phyloP scores from a whole-genome alignment of 2,329 filamentous ascomycete species.

The Alternaria atra region DNA sequence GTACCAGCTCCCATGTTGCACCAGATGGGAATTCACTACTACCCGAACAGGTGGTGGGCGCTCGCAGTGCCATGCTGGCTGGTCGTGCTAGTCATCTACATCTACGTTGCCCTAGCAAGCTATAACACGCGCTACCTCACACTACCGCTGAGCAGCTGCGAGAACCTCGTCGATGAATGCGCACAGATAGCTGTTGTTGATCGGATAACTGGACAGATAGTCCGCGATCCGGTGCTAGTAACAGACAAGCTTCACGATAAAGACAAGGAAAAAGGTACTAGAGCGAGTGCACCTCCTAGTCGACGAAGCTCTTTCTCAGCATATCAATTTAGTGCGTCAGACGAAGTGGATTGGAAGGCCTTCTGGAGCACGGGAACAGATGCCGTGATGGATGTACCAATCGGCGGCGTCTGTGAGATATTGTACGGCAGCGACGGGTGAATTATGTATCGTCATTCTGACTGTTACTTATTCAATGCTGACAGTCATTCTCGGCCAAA shows the following conservation, averaged over 20 bases:
- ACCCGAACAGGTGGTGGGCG: conserved; percentile 97
- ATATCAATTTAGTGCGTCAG: conserved; percentile 50
- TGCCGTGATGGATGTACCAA: conserved; percentile 94
- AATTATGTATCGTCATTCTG: conserved; percentile 24
- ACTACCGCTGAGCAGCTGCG: conserved; percentile 77
- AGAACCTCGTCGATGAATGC: conserved; percentile 91
- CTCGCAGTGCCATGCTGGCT: conserved; percentile 90
- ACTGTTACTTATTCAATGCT: conserved; percentile 18
- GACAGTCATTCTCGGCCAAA: neutral
- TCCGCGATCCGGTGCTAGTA: conserved; percentile 42
- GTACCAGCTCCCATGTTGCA: conserved; percentile 91
- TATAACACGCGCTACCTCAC: conserved; percentile 94
- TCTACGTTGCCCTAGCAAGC: conserved; percentile 88
- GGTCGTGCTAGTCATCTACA: conserved; percentile 87
- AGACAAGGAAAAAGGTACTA: conserved; percentile 52
- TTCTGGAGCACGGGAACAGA: conserved; percentile 95
- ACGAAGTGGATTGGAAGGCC: conserved; percentile 74
- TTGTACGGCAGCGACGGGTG: conserved; percentile 73
- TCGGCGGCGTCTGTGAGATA: conserved; percentile 94
- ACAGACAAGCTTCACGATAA: conserved; percentile 28
- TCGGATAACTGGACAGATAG: conserved; percentile 66
- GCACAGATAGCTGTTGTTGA: conserved; percentile 87
- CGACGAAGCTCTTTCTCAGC: conserved; percentile 41
- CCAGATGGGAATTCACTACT: conserved; percentile 93
- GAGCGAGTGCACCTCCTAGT: conserved; percentile 51